Conservation (phyloP, 768 basidiomycete genomes). For the Amanita fuliginea region DNA sequence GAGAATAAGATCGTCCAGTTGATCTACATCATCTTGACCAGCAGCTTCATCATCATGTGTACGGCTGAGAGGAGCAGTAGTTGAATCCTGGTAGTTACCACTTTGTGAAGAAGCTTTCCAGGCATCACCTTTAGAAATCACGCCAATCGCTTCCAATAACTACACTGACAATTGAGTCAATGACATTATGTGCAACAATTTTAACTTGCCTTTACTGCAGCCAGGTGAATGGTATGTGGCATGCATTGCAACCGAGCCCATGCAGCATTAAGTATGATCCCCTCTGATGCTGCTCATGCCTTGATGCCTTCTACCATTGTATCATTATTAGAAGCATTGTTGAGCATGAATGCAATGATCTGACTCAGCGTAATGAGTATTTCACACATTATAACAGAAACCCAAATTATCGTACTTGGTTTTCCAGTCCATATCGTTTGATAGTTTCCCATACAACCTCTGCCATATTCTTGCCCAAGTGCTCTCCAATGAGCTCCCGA, state of each 20-base stretch:
- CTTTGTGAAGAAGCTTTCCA: background rate
- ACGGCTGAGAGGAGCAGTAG: background rate
- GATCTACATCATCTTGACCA: constrained; percentile 1
- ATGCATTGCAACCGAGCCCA: constrained; percentile 21
- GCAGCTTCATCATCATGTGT: constrained; percentile 3
- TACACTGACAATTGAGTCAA: no score
- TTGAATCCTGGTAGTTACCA: constrained; percentile 6
- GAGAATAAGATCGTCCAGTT: background rate
- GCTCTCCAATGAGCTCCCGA: constrained; percentile 20
- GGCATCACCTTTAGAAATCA: background rate
- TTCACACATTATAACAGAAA: no score
- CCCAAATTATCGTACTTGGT: no score
- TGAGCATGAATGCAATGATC: constrained; percentile 22
- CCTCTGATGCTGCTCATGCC: constrained; percentile 3
- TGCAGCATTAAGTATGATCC: constrained; percentile 15
- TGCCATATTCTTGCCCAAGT: constrained; percentile 25
- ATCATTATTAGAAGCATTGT: constrained; percentile 27
- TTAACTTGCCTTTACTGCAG: constrained; percentile 18
- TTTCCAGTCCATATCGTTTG: constrained; percentile 14
- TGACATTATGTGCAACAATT: no score
- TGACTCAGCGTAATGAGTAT: no score
- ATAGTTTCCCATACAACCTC: constrained; percentile 19
- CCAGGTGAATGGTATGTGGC: constrained; percentile 28
- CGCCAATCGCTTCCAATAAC: constrained; percentile 7
- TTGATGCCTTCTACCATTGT: constrained; percentile 17